Percentiles rank a stretch among this genome's conserved stretches.
These are phyloP conservation scores for Aspergillaceae sp. DNA, from an alignment of 2,329 filamentous ascomycete species.

Conservation along the genomic window DNA sequence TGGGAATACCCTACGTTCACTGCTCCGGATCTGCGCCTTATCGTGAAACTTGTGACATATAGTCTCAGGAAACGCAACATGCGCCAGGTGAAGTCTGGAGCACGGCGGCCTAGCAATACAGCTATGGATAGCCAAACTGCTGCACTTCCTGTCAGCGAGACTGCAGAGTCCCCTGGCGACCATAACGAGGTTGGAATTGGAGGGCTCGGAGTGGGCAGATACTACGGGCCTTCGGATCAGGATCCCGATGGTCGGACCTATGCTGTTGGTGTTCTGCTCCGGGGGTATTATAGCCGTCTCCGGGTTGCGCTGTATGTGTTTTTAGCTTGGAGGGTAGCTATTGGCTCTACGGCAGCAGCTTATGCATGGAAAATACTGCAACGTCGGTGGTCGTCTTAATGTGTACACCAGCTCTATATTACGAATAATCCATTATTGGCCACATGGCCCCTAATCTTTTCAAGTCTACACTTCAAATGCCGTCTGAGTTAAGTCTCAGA, in stretches of 20 bases:
- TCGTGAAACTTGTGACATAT: constrained; percentile 53
- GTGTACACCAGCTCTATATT: not conserved
- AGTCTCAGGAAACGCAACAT: constrained; percentile 47
- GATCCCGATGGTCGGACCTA: constrained; percentile 21
- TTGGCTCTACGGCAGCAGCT: constrained; percentile 22
- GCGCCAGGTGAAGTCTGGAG: constrained; percentile 22
- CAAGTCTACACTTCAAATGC: no score
- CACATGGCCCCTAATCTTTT: no score
- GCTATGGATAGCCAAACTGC: constrained; percentile 27
- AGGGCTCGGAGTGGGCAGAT: constrained; percentile 29
- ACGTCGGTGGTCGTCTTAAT: constrained; percentile 4
- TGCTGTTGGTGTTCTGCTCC: constrained; percentile 34
- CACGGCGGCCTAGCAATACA: constrained; percentile 21
- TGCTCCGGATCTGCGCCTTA: constrained; percentile 50
- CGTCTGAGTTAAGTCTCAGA: no score
- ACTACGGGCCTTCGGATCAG: constrained; percentile 20
- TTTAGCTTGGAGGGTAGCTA: constrained; percentile 28
- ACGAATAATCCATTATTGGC: no score
- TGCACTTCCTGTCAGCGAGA: constrained; percentile 19
- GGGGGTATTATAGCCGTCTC: constrained; percentile 37
- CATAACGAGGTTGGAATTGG: constrained; percentile 32
- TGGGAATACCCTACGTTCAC: constrained; percentile 65
- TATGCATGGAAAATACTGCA: constrained; percentile 23
- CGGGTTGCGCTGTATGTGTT: constrained; percentile 34
- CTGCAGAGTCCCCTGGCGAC: constrained; percentile 13